Base-by-base conservation (phyloP, 441 rosid genomes). In the Eruca vesicaria region DNA sequence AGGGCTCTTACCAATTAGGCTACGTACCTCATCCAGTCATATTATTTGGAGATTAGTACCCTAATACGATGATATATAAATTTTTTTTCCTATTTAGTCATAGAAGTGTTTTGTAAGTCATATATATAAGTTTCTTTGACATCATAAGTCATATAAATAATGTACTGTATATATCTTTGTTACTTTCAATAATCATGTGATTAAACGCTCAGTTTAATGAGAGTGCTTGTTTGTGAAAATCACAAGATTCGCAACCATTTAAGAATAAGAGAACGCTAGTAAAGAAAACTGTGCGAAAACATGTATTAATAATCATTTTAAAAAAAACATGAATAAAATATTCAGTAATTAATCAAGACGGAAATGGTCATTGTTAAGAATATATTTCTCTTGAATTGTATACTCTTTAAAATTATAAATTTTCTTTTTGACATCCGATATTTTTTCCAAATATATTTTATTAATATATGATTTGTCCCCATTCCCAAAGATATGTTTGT, bases 281-380 rank as follows among this genome's bases (percentile, higher is more conserved):
- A 18, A 48, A 29, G 21, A 48, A 48, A 64, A 45, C 6, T 48
- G 26, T 32, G 62, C 23, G 43, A 33, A 59, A 62, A 61, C 48
- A 15, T 60, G 26, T n/a, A 68, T 53, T 4, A 29, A 29, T 1
- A 4, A 29, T 29, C 32, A 29, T 29, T 29, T 29, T 5, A 29
- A 29, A 29, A 29, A 65, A 38, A 45, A 57, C 29, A 14, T 41
- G 29, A 12, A 43, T 66, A 31, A 33, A 68, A 28, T 75, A 75
- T 36, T 62, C 56, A 45, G 67, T 58, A 66, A 65, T 66, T 77
- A 60, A 71, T 66, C 80, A 59, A 66, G 69, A 72, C 69, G 20
- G 36, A 66, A 52, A 52, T 5, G 31, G 73, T 66, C 73, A 66
- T 55, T 59, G 32, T 52, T 61, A 18, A 68, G 78, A 78, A 72